Base-by-base conservation (phyloP, 2,329 filamentous ascomycete genomes). In the Xylaria sp. region DNA sequence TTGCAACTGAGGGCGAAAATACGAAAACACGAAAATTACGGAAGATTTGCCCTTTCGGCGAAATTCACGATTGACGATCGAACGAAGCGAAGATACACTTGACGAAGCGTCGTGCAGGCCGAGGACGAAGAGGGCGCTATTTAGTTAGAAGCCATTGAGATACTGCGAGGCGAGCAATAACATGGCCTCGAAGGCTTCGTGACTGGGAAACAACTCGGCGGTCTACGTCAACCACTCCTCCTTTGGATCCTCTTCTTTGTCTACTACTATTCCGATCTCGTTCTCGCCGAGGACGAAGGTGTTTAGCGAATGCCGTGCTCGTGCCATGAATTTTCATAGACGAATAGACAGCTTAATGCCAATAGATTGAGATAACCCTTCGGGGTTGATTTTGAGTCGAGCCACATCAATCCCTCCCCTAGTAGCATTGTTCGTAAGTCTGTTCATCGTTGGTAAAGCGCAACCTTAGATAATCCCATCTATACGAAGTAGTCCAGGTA, bases 351-450 rank as follows among this genome's bases (percentile, higher is more conserved):
- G 44, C 54, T n/a, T 27, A 42, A 55, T 47, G 55, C 22, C 33
- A 59, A 59, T 63, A 44, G 17, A 66, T 53, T 57, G 22, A 31
- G 15, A 58, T 47, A 27, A 25, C n/a, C 25, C 29, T 47, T 45
- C 20, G 25, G 38, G 29, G 22, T 20, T 44, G 20, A 44, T 25
- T 44, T 58, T 33, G 29, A 53, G 38, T 22, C 25, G 15, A 33
- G 36, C 45, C 33, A 20, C 22, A 7, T n/a, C 27, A 57, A 42
- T 39, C 36, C 51, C 27, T 45, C n/a, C 7, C 44, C 11, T 39
- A 61, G 20, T 53, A 57, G 13, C 22, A 33, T 38, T 45, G n/a
- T 61, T 45, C 51, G 44, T 51, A 57, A 57, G 20, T 36, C 44
- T 31, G 29, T 49, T 42, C 13, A 55, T 29, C 17, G 7, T 44